phyloP scores from a whole-genome alignment of 192 early-diverging fungal genomes.

The Tieghemiomyces parasiticus region DNA sequence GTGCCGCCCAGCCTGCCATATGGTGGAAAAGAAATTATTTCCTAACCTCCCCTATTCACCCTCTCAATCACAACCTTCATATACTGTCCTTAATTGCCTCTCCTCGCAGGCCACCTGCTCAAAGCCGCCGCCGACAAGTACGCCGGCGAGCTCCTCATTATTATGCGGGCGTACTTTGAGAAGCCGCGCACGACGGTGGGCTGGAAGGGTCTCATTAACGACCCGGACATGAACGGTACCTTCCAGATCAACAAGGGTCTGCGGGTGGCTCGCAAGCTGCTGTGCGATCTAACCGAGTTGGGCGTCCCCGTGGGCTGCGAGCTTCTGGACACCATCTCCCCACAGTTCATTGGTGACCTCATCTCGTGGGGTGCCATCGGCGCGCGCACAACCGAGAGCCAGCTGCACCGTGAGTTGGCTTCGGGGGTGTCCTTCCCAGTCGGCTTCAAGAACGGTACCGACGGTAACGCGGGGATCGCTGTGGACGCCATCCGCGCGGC shows the following conservation, averaged over 20 bases:
- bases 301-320: conserved; percentile 82
- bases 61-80: no score
- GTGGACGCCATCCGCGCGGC: conserved; percentile 60
- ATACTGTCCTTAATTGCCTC: no score
- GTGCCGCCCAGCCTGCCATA: no score
- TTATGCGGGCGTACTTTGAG: conserved; percentile 98
- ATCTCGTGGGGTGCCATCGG: conserved; percentile 97
- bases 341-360: conserved; percentile 86
- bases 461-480: conserved; percentile 68
- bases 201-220: conserved; percentile 77
- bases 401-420: conserved; percentile 88
- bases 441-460: conserved; percentile 98
- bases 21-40: no score
- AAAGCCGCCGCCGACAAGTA: conserved; percentile 43
- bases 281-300: conserved; percentile 61
- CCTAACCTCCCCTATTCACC: no score
- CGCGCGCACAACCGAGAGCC: conserved; percentile 90
- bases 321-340: conserved; percentile 88
- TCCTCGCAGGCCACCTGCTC: no score
- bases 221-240: conserved; percentile 51
- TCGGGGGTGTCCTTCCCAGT: conserved; percentile 90
- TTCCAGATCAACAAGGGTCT: conserved; percentile 97
- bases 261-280: conserved; percentile 62
- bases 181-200: conserved; percentile 95
- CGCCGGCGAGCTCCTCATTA: conserved; percentile 63